Base-by-base conservation (phyloP, 257 asterid genomes). In the Vinca minor region DNA sequence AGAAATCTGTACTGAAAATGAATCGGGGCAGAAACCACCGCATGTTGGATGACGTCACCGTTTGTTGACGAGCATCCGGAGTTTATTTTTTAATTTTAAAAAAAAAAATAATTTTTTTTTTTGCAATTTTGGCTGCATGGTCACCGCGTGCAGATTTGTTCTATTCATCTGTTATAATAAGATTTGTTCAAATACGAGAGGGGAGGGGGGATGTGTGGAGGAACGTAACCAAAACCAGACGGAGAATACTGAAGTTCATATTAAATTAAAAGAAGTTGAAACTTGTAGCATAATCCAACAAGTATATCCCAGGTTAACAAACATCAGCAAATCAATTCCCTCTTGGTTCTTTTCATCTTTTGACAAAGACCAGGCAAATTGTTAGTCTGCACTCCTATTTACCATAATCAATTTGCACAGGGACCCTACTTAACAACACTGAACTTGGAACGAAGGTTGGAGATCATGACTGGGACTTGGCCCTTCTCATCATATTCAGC, bases 401-500 rank as follows among this genome's bases (percentile, higher is more conserved):
- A 63, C 61, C 58, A 26, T 18, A 46, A 6, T 35, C 25, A 26
- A 14, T 36, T 34, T 39, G 62, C 59, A 53, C 54, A 31, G 5
- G 28, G 65, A n/a, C 13, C n/a, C 83, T 87, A 84, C 83, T 87
- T 85, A 47, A 61, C 75, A 50, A 85, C 83, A 3, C 67, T 71
- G 67, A 93, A 93, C 59, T 50, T 75, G 23, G 96, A 84, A 56
- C 82, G 76, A 29, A 77, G 84, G 74, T 86, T 87, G 71, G 95
- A 87, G 76, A 89, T 84, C 95, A 83, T 87, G 71, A 93, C 97
- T 0, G 96, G 95, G 67, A 84, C 80, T 76, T 83, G 84, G 13
- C 99, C 97, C 85, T 87, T 90, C 81, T 93, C 97, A 44, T 87
- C 96, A 34, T 89, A 93, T 59, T 89, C 99, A 21, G 82, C 67